A percentile compares a stretch with the other conserved stretches of the same genome.
These are phyloP conservation scores for Flaveria linearis DNA, from an alignment of 129 eudicot genomes.

Conservation along the genomic window DNA sequence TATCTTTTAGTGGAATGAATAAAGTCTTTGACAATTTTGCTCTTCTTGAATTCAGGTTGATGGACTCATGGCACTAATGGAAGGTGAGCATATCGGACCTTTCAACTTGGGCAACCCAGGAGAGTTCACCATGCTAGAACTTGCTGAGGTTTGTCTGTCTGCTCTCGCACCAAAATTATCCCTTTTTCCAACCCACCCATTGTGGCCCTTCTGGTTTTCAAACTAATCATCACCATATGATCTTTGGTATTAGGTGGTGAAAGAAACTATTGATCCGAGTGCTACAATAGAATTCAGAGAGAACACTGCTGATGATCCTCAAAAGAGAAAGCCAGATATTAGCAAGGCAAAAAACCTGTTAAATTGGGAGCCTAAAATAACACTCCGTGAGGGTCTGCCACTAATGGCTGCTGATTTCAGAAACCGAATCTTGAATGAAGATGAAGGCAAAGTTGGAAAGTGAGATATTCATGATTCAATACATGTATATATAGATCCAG, in stretches of 20 bases:
- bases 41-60: conserved; percentile 53
- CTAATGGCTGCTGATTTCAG: conserved; percentile 73
- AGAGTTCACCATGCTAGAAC: conserved; percentile 91
- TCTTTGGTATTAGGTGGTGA: conserved; percentile 57
- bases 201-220: neutral
- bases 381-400: conserved; percentile 76
- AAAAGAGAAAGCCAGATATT: conserved; percentile 84
- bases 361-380: conserved; percentile 79
- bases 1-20: neutral
- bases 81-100: conserved; percentile 85
- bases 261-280: conserved; percentile 73
- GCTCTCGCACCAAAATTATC: neutral
- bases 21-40: neutral
- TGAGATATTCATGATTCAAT: conserved; percentile 6
- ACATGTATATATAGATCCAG: conserved; percentile 42
- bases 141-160: conserved; percentile 74
- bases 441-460: conserved; percentile 68
- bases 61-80: conserved; percentile 78
- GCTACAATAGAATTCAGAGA: conserved; percentile 66
- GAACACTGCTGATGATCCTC: conserved; percentile 94
- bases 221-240: conserved; percentile 13
- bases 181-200: neutral
- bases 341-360: conserved; percentile 66
- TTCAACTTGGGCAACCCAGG: conserved; percentile 93
- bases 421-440: conserved; percentile 80